Evolutionary conservation across 345 rosid species (phyloP).

Genomic region (Moringa oleifera): DNA sequence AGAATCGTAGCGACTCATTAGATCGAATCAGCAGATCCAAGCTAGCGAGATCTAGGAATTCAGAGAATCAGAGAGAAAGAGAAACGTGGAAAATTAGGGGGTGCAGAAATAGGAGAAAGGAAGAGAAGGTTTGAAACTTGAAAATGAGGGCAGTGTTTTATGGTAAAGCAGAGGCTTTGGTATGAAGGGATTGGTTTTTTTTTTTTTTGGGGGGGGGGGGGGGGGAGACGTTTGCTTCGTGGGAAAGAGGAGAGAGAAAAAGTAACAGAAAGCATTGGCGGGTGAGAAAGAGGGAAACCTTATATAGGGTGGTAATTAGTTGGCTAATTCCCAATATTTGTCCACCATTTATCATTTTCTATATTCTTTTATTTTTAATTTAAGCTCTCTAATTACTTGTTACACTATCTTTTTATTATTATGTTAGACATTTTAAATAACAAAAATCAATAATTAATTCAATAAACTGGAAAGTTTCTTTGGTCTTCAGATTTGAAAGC

Average conservation of each 20-base stretch:
- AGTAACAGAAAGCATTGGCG: background rate
- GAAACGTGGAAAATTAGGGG: too few relatives aligned
- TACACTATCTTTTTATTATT: too few relatives aligned
- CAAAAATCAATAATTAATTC: too few relatives aligned
- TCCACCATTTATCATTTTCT: too few relatives aligned
- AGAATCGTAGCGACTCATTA: conserved; percentile 67
- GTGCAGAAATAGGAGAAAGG: conserved; percentile 18
- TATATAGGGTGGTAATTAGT: too few relatives aligned
- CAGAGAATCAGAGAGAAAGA: conserved; percentile 15
- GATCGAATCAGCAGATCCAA: conserved; percentile 15
- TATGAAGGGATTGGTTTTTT: background rate
- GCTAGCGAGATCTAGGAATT: conserved; percentile 16
- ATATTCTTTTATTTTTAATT: too few relatives aligned
- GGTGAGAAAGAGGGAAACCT: background rate
- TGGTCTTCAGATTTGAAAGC: too few relatives aligned
- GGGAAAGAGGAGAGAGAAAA: background rate
- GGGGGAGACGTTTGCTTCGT: background rate
- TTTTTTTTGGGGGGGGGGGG: too few relatives aligned
- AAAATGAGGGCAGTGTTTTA: conserved; percentile 20
- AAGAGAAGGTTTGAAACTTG: conserved; percentile 5
- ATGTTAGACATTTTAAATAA: too few relatives aligned
- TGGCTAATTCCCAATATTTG: too few relatives aligned
- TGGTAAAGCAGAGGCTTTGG: conserved; percentile 16
- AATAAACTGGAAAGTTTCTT: too few relatives aligned
- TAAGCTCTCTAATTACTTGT: too few relatives aligned